phyloP scores from a whole-genome alignment of 2,329 filamentous ascomycete species.

The Hypomyces rosellus region DNA sequence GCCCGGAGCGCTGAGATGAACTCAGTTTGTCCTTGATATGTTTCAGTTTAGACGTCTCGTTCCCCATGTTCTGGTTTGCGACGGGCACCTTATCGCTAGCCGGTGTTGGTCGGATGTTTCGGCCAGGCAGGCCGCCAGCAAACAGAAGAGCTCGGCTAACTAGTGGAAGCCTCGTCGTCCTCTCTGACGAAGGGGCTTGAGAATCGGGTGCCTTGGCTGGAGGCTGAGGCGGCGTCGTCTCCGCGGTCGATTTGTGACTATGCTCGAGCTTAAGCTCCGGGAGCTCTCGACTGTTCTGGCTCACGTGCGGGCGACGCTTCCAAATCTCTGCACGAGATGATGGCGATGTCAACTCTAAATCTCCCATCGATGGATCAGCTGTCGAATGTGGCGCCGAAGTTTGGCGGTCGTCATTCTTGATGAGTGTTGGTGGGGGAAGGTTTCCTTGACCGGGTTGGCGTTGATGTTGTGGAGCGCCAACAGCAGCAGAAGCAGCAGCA shows the following conservation, averaged over 20 bases:
- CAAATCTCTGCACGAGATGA: conserved; percentile 34
- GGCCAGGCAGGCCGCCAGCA: conserved; percentile 21
- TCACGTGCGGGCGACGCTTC: conserved; percentile 46
- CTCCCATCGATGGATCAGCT: conserved; percentile 10
- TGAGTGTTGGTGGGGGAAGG: conserved; percentile 9
- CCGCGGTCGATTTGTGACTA: conserved; percentile 46
- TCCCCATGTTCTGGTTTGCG: conserved; percentile 26
- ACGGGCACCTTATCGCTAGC: conserved; percentile 13
- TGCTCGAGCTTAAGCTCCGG: conserved; percentile 42
- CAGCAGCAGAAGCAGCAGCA: not conserved
- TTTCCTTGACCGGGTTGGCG: conserved; percentile 2
- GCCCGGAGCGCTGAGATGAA: conserved; percentile 17
- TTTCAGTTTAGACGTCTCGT: conserved; percentile 26
- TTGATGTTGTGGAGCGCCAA: conserved; percentile 1
- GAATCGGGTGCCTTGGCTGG: not conserved
- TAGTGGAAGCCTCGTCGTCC: not conserved
- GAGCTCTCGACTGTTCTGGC: conserved; percentile 40
- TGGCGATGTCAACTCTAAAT: conserved; percentile 16
- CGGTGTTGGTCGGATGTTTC: conserved; percentile 20
- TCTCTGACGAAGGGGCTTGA: not conserved
- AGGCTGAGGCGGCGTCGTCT: conserved; percentile 13
- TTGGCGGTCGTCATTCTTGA: conserved; percentile 13
- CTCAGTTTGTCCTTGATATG: conserved; percentile 25
- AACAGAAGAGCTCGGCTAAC: conserved; percentile 13
- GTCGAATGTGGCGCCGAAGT: not conserved